A percentile compares a stretch with the other conserved stretches of the same genome.
Conservation (phyloP, 148 eudicot genomes). For the Suaeda aralocaspica region DNA sequence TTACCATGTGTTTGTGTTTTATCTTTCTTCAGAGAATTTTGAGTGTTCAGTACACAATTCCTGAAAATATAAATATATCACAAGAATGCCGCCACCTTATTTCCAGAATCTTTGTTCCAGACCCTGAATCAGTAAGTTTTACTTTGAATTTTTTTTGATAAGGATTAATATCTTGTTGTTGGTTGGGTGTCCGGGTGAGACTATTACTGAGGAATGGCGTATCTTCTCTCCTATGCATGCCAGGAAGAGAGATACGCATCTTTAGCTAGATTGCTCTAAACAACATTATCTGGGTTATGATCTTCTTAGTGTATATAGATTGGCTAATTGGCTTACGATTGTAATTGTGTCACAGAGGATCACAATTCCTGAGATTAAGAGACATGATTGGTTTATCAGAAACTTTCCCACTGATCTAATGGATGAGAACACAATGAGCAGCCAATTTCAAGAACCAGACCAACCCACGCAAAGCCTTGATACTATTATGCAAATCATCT, state of each 20-base stretch:
- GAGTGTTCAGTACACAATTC: slow-evolving; percentile 75
- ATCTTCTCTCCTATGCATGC: not conserved
- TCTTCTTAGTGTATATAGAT: no score
- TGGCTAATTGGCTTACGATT: not conserved
- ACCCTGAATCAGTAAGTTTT: slow-evolving; percentile 70
- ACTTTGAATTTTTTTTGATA: not conserved
- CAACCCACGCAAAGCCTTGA: slow-evolving; percentile 87
- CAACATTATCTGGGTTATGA: not conserved
- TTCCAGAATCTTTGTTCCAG: slow-evolving; percentile 86
- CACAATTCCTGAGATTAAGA: slow-evolving; percentile 70
- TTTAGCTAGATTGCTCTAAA: not conserved
- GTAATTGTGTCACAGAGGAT: slow-evolving; percentile 61
- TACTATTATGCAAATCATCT: slow-evolving; percentile 78
- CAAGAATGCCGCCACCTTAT: slow-evolving; percentile 77
- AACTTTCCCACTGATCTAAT: slow-evolving; percentile 83
- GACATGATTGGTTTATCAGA: slow-evolving; percentile 71
- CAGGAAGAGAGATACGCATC: not conserved
- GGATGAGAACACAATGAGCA: slow-evolving; percentile 56
- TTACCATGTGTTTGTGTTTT: not conserved
- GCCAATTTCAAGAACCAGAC: slow-evolving; percentile 84
- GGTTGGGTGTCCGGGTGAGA: not conserved
- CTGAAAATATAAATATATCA: slow-evolving; percentile 60
- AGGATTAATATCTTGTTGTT: not conserved
- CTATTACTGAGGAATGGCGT: not conserved
- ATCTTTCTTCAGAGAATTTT: slow-evolving; percentile 62